Base-by-base conservation (phyloP, 768 basidiomycete species). In the Boletellus emodensis region DNA sequence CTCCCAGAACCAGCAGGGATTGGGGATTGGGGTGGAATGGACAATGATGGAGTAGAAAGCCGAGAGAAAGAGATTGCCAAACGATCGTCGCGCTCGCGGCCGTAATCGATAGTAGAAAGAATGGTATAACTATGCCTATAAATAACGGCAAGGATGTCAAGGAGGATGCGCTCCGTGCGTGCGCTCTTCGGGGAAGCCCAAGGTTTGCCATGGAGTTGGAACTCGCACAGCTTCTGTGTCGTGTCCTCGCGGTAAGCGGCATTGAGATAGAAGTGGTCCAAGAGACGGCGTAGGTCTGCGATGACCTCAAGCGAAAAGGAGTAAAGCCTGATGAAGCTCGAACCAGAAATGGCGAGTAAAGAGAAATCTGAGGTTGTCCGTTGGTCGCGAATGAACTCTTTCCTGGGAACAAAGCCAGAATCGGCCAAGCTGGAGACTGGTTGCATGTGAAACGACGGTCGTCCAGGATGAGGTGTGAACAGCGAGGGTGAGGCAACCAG, bases 101-200 rank as follows among this genome's bases (percentile, higher is more conserved):
- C 88, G 64, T 89, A 90, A 68, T 88, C 87, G 54, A 90, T 73
- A 38, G 78, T 78, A 18, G 86, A 86, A 9, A 88, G 71, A 56
- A 82, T 83, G 20, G 70, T 69, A 61, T 81, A 86, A 36, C 84
- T 83, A 60, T 77, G 77, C 48, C 78, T 77, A 61, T 83, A 81
- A 37, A 90, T 69, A 56, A 82, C 71, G 33, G 77, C 69, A 46
- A 89, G 66, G 51, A 90, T 78, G 57, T 85, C 81, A 53, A 90
- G 68, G 37, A 90, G 70, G 49, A 90, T 80, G 55, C 78, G 82
- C 64, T 90, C 87, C 20, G 85, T 78, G 17, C 72, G 65, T 44
- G 81, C 69, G 55, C 75, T 81, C 73, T 86, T 90, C 46, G 85
- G 71, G 54, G 75, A 83, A 33, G 78, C 72, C 87, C 87, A 90